Percentiles rank a stretch among this genome's conserved stretches.
phyloP scores from a whole-genome alignment of 495 filamentous ascomycete species.

The Trichoderma reesei region DNA sequence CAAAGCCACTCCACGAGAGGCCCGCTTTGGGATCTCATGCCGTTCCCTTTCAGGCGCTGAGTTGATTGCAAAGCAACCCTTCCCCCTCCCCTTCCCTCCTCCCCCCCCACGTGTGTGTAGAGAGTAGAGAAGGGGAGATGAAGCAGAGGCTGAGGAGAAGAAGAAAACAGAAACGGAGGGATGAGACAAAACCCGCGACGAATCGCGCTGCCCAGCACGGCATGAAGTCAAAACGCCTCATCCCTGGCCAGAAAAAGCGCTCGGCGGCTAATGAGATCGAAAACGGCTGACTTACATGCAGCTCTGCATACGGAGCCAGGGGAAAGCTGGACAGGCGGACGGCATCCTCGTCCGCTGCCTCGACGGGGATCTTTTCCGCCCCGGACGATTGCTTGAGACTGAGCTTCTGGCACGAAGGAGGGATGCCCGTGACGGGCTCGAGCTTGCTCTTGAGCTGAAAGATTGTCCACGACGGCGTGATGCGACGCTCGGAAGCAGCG shows the following conservation, averaged over 20 bases:
- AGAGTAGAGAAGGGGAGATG: neutral
- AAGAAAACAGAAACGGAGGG: neutral
- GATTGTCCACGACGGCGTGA: slow-evolving; percentile 90
- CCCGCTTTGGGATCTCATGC: neutral
- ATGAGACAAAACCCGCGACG: slow-evolving; percentile 6
- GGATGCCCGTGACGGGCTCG: slow-evolving; percentile 88
- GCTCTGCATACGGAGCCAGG: slow-evolving; percentile 61
- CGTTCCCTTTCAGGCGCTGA: neutral
- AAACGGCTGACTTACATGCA: slow-evolving; percentile 50
- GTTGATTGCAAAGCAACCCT: neutral
- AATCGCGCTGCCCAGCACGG: slow-evolving; percentile 9
- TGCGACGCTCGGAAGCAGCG: slow-evolving; percentile 68
- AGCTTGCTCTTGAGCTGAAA: slow-evolving; percentile 77
- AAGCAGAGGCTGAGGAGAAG: neutral
- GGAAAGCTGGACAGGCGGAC: slow-evolving; percentile 52
- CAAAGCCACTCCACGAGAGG: slow-evolving; percentile 1
- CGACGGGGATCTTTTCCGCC: slow-evolving; percentile 41
- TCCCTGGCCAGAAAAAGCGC: neutral
- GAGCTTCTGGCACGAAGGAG: slow-evolving; percentile 68
- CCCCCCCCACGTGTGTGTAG: neutral
- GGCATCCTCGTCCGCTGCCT: slow-evolving; percentile 58
- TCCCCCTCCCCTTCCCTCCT: neutral
- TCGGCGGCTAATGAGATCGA: slow-evolving; percentile 1
- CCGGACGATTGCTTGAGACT: slow-evolving; percentile 49
- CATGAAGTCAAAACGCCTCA: neutral